Conservation (phyloP, 495 filamentous ascomycete genomes). For the Hyaloscypha hepaticicola region DNA sequence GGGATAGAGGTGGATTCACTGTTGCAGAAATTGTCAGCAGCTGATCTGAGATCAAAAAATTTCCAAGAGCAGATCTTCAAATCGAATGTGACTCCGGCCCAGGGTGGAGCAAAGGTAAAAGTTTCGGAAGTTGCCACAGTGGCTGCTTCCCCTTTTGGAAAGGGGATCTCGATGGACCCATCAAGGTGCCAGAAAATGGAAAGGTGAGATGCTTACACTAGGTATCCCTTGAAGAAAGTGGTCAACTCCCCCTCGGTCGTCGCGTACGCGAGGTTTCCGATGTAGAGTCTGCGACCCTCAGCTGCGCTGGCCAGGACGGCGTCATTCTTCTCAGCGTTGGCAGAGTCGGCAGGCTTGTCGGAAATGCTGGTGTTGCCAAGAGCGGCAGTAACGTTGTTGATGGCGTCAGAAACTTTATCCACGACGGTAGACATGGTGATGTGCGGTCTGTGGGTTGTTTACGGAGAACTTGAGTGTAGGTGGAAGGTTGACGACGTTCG, state of each 20-base stretch:
- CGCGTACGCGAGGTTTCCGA: conserved; percentile 99
- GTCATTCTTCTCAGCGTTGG: conserved; percentile 67
- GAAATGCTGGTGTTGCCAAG: conserved; percentile 70
- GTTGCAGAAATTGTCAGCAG: conserved; percentile 16
- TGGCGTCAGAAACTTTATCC: conserved; percentile 62
- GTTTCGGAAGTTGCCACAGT: conserved; percentile 12
- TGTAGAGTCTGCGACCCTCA: conserved; percentile 98
- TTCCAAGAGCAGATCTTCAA: not conserved
- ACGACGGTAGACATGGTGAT: conserved; percentile 58
- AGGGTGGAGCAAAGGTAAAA: not conserved
- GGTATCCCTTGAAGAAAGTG: conserved; percentile 97
- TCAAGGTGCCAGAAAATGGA: conserved; percentile 1
- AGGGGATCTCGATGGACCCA: not conserved
- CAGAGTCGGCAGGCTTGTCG: conserved; percentile 49
- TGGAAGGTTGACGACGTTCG: conserved; percentile 39
- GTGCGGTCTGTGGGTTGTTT: conserved; percentile 37
- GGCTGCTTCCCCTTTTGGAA: conserved; percentile 1
- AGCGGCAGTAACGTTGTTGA: conserved; percentile 84
- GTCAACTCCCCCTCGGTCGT: conserved; percentile 99
- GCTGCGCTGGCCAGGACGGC: conserved; percentile 94
- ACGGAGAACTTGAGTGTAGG: conserved; percentile 31
- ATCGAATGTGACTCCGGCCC: not conserved
- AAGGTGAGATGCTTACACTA: conserved; percentile 72
- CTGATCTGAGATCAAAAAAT: conserved; percentile 2
- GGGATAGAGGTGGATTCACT: conserved; percentile 98